These are phyloP conservation scores for Cyclotella atomus DNA, from an alignment of 108 stramenopile genomes.

Conservation along the genomic window DNA sequence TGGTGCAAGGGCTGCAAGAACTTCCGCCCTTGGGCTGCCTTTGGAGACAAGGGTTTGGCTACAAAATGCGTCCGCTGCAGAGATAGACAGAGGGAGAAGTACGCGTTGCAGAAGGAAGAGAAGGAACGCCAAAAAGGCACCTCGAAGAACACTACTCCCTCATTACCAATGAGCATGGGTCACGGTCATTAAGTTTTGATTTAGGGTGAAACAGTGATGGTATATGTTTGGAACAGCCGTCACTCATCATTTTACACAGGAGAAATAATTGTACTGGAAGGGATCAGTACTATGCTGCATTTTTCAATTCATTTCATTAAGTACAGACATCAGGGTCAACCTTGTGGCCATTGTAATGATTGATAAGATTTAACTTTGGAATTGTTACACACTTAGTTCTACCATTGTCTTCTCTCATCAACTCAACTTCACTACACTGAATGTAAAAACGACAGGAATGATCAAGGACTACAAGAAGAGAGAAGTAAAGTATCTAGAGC, in stretches of 20 bases:
- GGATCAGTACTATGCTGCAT: neutral
- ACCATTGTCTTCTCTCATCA: no score
- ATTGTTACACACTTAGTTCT: no score
- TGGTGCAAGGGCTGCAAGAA: conserved; percentile 96
- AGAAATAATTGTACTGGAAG: neutral
- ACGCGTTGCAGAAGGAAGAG: conserved; percentile 83
- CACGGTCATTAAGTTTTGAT: neutral
- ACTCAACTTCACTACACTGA: no score
- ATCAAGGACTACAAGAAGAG: no score
- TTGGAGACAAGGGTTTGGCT: conserved; percentile 89
- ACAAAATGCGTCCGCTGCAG: conserved; percentile 90
- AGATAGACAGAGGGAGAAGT: conserved; percentile 88
- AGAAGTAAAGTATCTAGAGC: no score
- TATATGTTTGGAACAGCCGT: neutral
- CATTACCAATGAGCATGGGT: neutral
- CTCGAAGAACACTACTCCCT: neutral
- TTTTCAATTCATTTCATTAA: conserved; percentile 2
- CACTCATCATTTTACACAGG: neutral
- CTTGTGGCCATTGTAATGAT: no score
- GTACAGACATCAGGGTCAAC: no score
- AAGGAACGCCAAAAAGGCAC: conserved; percentile 43
- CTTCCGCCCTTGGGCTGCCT: conserved; percentile 90
- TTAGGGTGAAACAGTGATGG: neutral
- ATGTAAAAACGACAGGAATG: no score
- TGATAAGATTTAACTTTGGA: neutral